These are phyloP conservation scores for Lipomyces spencermartinsiae DNA, from an alignment of 805 yeast genomes.

Conservation along the genomic window DNA sequence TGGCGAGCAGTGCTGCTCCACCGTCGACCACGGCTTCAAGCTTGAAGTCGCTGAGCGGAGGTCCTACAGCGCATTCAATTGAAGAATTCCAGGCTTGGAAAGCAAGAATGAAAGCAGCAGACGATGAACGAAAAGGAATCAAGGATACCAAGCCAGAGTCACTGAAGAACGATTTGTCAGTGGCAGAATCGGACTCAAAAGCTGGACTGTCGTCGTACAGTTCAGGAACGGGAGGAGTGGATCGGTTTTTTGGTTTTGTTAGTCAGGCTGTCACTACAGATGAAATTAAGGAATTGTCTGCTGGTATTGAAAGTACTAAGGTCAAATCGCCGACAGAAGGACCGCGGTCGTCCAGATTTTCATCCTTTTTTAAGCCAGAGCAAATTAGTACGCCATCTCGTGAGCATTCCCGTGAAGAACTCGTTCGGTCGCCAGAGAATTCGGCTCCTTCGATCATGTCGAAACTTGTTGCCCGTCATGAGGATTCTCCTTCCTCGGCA, in stretches of 20 bases:
- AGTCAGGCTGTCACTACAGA: slow-evolving; percentile 16
- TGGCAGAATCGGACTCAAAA: background rate
- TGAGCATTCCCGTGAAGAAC: background rate
- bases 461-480: background rate
- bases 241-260: slow-evolving; percentile 31
- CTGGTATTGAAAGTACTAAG: slow-evolving; percentile 8
- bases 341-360: slow-evolving; percentile 35
- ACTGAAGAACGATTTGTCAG: background rate
- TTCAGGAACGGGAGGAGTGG: slow-evolving; percentile 35
- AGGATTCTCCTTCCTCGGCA: background rate
- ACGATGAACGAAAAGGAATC: slow-evolving; percentile 20
- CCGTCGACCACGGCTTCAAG: background rate
- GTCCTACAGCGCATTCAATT: slow-evolving; percentile 38
- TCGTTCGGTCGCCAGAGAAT: background rate
- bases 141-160: background rate
- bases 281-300: slow-evolving; percentile 29
- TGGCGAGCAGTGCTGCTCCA: background rate
- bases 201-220: background rate
- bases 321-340: slow-evolving; percentile 15
- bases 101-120: slow-evolving; percentile 42
- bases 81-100: slow-evolving; percentile 46
- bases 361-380: slow-evolving; percentile 31
- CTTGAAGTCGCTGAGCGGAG: slow-evolving; percentile 4
- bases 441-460: background rate
- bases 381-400: background rate